phyloP scores from a whole-genome alignment of 2,329 filamentous ascomycete genomes.

The Lachnellula willkommii region DNA sequence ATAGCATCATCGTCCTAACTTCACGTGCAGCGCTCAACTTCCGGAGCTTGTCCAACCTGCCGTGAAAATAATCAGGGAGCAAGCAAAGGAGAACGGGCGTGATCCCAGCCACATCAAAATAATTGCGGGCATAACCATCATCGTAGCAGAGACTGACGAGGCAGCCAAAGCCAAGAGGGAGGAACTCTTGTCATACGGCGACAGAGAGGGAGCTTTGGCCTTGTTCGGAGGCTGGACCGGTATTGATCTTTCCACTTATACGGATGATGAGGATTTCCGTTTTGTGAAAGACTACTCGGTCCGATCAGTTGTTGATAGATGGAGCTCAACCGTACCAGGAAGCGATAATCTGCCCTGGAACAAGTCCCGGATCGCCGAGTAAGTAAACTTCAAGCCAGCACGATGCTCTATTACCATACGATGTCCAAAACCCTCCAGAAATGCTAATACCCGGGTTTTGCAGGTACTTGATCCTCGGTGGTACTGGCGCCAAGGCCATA shows the following conservation, averaged over 20 bases:
- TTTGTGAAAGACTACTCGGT: constrained; percentile 39
- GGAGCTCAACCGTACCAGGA: constrained; percentile 51
- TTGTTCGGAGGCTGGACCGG: constrained; percentile 72
- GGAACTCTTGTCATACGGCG: constrained; percentile 55
- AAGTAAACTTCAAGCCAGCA: not conserved
- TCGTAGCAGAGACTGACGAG: constrained; percentile 58
- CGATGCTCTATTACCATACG: too few species aligned
- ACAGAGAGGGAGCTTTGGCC: constrained; percentile 58
- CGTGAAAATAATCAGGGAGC: not conserved
- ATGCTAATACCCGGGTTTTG: too few species aligned
- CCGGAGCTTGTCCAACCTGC: not conserved
- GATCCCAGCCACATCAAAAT: constrained; percentile 40
- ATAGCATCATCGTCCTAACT: constrained; percentile 40
- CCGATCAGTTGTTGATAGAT: constrained; percentile 34
- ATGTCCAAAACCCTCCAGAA: too few species aligned
- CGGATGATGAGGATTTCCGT: constrained; percentile 26
- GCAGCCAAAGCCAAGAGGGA: constrained; percentile 58
- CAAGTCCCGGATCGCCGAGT: constrained; percentile 47
- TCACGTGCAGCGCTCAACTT: constrained; percentile 45
- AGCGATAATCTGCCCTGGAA: constrained; percentile 58
- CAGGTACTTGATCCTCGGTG: constrained; percentile 6
- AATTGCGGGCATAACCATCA: constrained; percentile 34
- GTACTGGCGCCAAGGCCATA: not conserved
- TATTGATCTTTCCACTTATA: constrained; percentile 43
- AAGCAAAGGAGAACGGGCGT: constrained; percentile 47